Percentiles rank a stretch among this genome's conserved stretches.
Conservation (phyloP, 2,329 filamentous ascomycete species). For the Akanthomyces uredinophilus region DNA sequence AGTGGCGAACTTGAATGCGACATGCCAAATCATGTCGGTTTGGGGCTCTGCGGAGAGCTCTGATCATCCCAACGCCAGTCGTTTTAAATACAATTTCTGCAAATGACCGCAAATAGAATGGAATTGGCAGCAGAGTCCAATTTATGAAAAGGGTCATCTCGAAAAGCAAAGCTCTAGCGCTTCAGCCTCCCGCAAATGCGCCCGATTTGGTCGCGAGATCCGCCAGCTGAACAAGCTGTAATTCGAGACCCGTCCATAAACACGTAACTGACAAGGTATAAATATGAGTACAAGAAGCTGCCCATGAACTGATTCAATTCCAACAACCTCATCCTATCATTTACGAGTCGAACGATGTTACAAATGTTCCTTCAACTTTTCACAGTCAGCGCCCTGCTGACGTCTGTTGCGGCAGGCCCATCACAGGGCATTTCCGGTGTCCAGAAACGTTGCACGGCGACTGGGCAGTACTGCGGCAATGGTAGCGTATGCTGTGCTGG, state of each 20-base stretch:
- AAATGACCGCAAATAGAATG: too few relatives aligned
- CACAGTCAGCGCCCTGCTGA: not conserved
- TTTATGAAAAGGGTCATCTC: not conserved
- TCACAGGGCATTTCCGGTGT: not conserved
- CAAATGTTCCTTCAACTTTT: not conserved
- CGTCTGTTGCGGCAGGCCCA: not conserved
- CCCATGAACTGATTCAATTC: not conserved
- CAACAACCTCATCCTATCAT: not conserved
- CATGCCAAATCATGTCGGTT: too few relatives aligned
- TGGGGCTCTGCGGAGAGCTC: too few relatives aligned
- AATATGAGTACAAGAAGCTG: not conserved
- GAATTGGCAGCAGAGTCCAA: too few relatives aligned
- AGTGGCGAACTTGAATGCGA: too few relatives aligned
- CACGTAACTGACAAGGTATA: not conserved
- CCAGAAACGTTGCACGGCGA: not conserved
- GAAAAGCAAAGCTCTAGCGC: not conserved
- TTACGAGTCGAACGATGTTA: too few relatives aligned
- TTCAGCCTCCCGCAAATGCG: not conserved
- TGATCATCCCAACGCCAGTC: constrained; percentile 21
- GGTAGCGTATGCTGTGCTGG: not conserved
- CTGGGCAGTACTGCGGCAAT: not conserved
- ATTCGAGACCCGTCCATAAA: not conserved
- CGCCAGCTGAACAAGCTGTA: not conserved
- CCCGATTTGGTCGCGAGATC: not conserved
- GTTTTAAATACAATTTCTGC: too few relatives aligned